Evolutionary conservation across 2,329 filamentous ascomycete genomes (phyloP), one percentile per base, ranked within the genome.

Genomic region (Talaromyces pinophilus): DNA sequence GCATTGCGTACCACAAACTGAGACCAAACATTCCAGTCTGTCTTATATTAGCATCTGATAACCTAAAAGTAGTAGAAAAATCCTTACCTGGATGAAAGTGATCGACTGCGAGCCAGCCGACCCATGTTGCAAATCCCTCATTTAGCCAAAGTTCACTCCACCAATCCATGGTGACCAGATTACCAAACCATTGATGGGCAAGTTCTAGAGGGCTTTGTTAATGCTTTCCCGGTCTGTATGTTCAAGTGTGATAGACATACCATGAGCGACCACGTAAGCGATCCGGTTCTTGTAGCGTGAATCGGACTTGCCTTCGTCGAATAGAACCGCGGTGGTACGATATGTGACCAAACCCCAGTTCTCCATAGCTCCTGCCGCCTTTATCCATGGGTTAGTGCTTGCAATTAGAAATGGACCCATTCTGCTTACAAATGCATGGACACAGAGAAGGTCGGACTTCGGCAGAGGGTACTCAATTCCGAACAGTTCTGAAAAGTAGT

Each of bases 321-420:
- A 99, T n/a, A 99, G 86, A 33, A 99, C 90, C 61, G 95, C 93
- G 11, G 94, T 98, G 11, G 94, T 96, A 70, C 93, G 87, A 82
- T 98, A 99, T 38, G 95, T 98, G 67, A 99, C 92, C 63, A 99
- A 85, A 71, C 93, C 93, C 93, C 93, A 97, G 77, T 96, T 96
- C 83, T 97, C 93, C 92, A 96, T 96, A 71, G 92, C 92, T 55
- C 91, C 90, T 77, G 80, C 79, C 10, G 81, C 77, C 78, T 80
- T 65, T 15, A 48, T 59, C 42, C 7, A 77, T 66, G 1, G 78
- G 79, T 81, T 66, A 82, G 80, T 75, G 76, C 79, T 48, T n/a
- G 15, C 22, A 81, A 67, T 68, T 42, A 38, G 4, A n/a, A 64
- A 50, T 50, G 22, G 15, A 3, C 5, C 3, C 0, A n/a, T 57